phyloP scores from a whole-genome alignment of 1,284 basidiomycete genomes.

The Ceratobasidium sp. region DNA sequence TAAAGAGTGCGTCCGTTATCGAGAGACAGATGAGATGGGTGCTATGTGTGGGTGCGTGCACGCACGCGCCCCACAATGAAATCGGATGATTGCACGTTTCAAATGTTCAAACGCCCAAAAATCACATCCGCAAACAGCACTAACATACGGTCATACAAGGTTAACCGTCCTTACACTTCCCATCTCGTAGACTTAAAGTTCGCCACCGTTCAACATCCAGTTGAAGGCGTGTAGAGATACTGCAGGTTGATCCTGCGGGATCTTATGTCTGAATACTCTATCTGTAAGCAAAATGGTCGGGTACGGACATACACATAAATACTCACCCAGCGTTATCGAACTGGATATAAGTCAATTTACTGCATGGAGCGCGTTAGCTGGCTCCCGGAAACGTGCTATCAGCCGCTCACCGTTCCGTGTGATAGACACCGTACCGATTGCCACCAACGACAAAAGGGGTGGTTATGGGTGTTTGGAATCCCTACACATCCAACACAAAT shows the following conservation, averaged over 20 bases:
- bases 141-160: too few species aligned
- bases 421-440: constrained; percentile 41
- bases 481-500: neutral
- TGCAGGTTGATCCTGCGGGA: constrained; percentile 44
- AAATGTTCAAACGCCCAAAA: too few species aligned
- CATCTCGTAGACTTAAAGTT: neutral
- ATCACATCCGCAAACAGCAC: too few species aligned
- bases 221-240: constrained; percentile 44
- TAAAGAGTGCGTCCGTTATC: too few species aligned
- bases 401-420: constrained; percentile 38
- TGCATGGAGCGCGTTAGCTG: neutral
- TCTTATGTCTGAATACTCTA: constrained; percentile 26
- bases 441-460: constrained; percentile 37
- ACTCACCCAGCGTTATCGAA: constrained; percentile 43
- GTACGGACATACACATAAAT: neutral
- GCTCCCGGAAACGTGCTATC: too few species aligned
- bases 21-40: too few species aligned
- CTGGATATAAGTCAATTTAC: constrained; percentile 36
- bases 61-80: too few species aligned
- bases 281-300: neutral
- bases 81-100: too few species aligned
- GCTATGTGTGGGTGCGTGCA: too few species aligned
- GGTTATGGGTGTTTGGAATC: constrained; percentile 45
- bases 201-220: constrained; percentile 22
- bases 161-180: neutral